Percentiles rank a stretch among this genome's conserved stretches.
Evolutionary conservation across 2,329 filamentous ascomycete genomes (phyloP).

Genomic region (Talaromyces funiculosus): DNA sequence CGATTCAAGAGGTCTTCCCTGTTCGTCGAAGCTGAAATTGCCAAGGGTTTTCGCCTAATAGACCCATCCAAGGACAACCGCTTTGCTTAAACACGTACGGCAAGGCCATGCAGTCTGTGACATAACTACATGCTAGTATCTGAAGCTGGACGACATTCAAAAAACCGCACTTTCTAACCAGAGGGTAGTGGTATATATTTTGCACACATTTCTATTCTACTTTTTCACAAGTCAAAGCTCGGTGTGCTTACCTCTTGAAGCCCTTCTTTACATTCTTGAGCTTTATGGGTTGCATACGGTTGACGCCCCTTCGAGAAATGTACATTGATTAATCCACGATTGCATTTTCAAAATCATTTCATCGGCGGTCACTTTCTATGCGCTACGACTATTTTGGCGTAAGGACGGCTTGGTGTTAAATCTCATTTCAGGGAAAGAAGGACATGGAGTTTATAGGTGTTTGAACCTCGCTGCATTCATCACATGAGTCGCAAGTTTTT

Average conservation of each 20-base stretch:
- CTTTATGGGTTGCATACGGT: not conserved
- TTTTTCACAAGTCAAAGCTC: not conserved
- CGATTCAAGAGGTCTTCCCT: constrained; percentile 79
- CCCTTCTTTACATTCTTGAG: not conserved
- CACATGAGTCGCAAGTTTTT: not conserved
- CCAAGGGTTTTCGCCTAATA: constrained; percentile 53
- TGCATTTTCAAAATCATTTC: not conserved
- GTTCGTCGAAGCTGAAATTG: constrained; percentile 71
- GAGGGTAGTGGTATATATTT: constrained; percentile 11
- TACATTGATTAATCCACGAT: not conserved
- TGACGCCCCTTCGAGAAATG: not conserved
- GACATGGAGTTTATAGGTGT: constrained; percentile 11
- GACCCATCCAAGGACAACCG: constrained; percentile 9
- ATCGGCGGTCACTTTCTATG: not conserved
- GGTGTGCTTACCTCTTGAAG: not conserved
- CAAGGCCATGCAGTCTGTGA: not conserved
- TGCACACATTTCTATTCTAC: not conserved
- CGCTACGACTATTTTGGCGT: constrained; percentile 3
- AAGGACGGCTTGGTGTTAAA: constrained; percentile 8
- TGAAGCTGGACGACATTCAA: not conserved
- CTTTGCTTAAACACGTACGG: not conserved
- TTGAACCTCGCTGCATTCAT: not conserved
- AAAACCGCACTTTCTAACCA: not conserved
- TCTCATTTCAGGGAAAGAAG: constrained; percentile 2
- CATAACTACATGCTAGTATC: not conserved